Evolutionary conservation across 352 stramenopile genomes (phyloP), one percentile per base, ranked within the genome.

Genomic region (Globisporangium yorkense): DNA sequence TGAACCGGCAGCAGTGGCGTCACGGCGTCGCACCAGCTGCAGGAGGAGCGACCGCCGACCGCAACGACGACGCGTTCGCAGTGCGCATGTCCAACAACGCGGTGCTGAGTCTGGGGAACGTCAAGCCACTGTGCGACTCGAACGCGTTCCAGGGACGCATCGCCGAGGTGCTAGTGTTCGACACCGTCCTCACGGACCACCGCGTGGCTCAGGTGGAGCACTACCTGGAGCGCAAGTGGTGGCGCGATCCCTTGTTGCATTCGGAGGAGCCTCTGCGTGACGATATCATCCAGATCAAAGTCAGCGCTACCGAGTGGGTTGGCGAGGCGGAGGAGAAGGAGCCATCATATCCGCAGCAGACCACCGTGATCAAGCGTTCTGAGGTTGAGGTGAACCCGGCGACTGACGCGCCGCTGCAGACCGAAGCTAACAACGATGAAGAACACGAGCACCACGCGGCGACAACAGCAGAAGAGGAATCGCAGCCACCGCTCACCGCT

Each of bases 81-180:
- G 58, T 59, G 21, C 77, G 69, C 4, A 55, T 88, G 46, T 86
- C 75, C 8, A 57, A 74, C 21, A 83, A 84, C 33, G 67, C 61
- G 1, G 67, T 64, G 21, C 56, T 89, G 24, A 81, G 68, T 50
- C 61, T 89, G 1, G 79, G 76, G 2, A 86, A 89, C 48, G 70
- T 75, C 43, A 81, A 87, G 49, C 43, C 51, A 1, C 43, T 63
- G 16, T 89, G 77, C 35, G 79, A 89, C 33, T 74, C 71, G 0
- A 87, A 85, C 24, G 71, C 71, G 1, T 89, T 87, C 56, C 73
- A 82, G 39, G 79, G 79, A 9, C 63, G 59, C 35, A 71, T 89
- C 29, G 77, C 68, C 1, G 79, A 89, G 45, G 56, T 89, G 3
- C 57, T 87, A 35, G 37, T 87, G 21, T 89, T 82, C 43, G 60